Evolutionary conservation across 768 basidiomycete species (phyloP), one percentile per base, ranked within the genome.

Genomic region (Calocybe indica): DNA sequence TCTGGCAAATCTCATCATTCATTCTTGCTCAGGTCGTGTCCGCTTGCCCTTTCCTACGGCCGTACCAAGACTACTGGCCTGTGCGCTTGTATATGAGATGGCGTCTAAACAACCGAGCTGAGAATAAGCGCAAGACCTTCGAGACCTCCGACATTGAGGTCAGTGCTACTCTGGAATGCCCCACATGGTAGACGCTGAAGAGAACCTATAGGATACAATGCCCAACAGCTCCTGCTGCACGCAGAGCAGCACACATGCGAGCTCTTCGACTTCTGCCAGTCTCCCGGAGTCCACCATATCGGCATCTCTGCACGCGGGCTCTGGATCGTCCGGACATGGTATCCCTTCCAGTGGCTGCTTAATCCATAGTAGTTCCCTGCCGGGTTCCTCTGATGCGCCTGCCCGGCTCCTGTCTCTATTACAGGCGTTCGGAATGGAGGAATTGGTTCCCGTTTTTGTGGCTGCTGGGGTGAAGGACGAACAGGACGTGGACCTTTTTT

Each of bases 401-500:
- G 28, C 37, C 5, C 51, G 42, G 28, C 49, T 66, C n/a, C 51
- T 51, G 37, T 32, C 45, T 7, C 34, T 57, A 32, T 42, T 63
- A 42, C 47, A 49, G 5, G 33, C 40, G 4, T 54, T 52, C 31
- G 58, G 59, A 13, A 40, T 62, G 15, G 53, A 54, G 14, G 64
- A 65, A 35, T 54, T 66, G 28, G 45, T 63, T n/a, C 58, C 61
- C 22, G 52, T 56, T 3, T 55, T 66, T 36, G 51, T 59, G 2
- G 46, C 43, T 35, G 52, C 56, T 8, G 59, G 60, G 2, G 50
- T 66, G 14, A 57, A 40, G 9, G 58, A 51, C 10, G 51, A 62
- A 9, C 40, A 53, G 6, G 55, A 60, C 5, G 58, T 63, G 35
- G 12, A 40, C 1, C 37, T 46, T 1, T 58, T 62, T 31, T 48